Conservation (phyloP, 1,284 basidiomycete genomes). For the Marasmius sp. region DNA sequence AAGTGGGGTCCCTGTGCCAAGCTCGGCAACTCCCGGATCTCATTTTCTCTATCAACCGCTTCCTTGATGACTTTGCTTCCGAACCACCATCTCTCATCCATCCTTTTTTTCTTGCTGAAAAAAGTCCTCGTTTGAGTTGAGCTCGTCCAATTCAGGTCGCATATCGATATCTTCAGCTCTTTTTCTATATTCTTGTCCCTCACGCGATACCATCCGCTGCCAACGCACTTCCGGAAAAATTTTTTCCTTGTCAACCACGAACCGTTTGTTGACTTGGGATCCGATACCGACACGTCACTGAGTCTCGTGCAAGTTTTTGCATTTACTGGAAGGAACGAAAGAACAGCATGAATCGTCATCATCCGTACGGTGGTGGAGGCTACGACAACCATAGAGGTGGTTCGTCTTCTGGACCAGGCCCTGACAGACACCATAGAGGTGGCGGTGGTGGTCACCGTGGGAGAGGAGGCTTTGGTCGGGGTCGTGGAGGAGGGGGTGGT, state of each 20-base stretch:
- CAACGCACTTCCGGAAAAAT: neutral
- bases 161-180: neutral
- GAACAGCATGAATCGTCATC: conserved; percentile 46
- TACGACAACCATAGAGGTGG: conserved; percentile 74
- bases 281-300: conserved; percentile 15
- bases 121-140: conserved; percentile 18
- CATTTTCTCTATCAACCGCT: conserved; percentile 14
- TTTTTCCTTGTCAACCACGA: neutral
- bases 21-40: conserved; percentile 10
- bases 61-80: conserved; percentile 1
- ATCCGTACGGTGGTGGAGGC: conserved; percentile 69
- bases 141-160: conserved; percentile 16
- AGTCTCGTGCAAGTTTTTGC: conserved; percentile 12
- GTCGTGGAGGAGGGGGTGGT: conserved; percentile 51
- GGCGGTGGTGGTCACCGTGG: conserved; percentile 53
- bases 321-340: conserved; percentile 13
- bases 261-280: neutral
- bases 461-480: conserved; percentile 44
- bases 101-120: conserved; percentile 10
- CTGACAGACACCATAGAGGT: conserved; percentile 71
- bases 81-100: conserved; percentile 27
- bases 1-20: conserved; percentile 10
- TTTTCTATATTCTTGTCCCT: neutral
- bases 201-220: conserved; percentile 13
- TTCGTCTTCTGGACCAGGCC: conserved; percentile 60